Evolutionary conservation across 306 rosid genomes (phyloP).

Genomic region (Dalbergia oliveri): DNA sequence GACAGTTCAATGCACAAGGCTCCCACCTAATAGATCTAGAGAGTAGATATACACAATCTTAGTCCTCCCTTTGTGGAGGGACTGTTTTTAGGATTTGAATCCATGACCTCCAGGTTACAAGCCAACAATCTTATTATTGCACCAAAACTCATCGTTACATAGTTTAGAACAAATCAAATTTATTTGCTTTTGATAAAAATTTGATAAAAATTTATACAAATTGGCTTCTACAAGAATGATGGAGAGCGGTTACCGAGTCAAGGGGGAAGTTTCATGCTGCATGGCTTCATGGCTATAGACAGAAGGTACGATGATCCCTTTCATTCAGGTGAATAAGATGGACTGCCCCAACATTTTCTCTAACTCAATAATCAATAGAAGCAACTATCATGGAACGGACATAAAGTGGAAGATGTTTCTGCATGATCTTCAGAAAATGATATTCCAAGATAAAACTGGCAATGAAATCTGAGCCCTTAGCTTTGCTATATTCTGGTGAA

Average conservation of each 20-base stretch:
- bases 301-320: conserved; percentile 15
- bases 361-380: conserved; percentile 11
- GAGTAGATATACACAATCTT: too few relatives aligned
- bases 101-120: too few relatives aligned
- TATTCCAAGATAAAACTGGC: conserved; percentile 32
- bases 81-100: too few relatives aligned
- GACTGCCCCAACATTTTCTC: conserved; percentile 33
- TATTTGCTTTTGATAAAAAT: not conserved
- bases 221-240: not conserved
- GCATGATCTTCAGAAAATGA: conserved; percentile 36
- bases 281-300: conserved; percentile 23
- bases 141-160: not conserved
- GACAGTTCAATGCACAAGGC: too few relatives aligned
- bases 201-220: not conserved
- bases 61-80: too few relatives aligned
- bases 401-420: conserved; percentile 19
- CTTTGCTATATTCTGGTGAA: conserved; percentile 50
- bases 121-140: too few relatives aligned
- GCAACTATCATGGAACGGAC: conserved; percentile 5
- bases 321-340: conserved; percentile 33
- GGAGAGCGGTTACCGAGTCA: conserved; percentile 5
- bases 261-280: conserved; percentile 34
- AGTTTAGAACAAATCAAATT: not conserved
- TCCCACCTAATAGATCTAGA: too few relatives aligned
- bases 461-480: conserved; percentile 29